Base-by-base conservation (phyloP, 768 basidiomycete species). In the Holtermanniella nyarrowii region DNA sequence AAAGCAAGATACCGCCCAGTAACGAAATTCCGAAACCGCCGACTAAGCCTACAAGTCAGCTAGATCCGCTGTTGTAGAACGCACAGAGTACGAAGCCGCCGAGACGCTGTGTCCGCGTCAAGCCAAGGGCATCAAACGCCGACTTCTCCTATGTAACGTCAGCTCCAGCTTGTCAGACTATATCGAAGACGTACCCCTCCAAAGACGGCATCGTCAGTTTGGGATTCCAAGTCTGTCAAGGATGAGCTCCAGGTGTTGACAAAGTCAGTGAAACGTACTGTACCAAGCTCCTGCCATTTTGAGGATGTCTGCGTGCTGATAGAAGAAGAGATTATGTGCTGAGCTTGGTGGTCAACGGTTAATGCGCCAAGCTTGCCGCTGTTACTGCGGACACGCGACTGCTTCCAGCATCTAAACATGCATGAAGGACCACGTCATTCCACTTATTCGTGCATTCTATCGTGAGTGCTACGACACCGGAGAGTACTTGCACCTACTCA, bases 51-150 rank as follows among this genome's bases (percentile, higher is more conserved):
- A 40, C n/a, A 40, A 21, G 42, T 51, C 47, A 56, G 49, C 46
- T 16, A 39, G 22, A 22, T 25, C n/a, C 37, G 26, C 42, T 41
- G n/a, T 13, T 48, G 16, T 13, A 5, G 13, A 69, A 82, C 70
- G 66, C 84, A 89, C 89, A 91, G 45, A 77, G 84, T 48, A 77
- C 71, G 65, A 95, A 93, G 11, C 90, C 89, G 72, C 89, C 90
- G 55, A 95, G 72, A 46, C 89, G 74, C 60, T 88, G 83, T 16
- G 78, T 86, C 58, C 82, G 77, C 31, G 88, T 84, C 49, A 93
- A 75, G 2, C 82, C 82, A 11, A 95, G 76, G 53, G 81, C 82
- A 52, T 77, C 78, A 77, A 88, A 93, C 5, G 89, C 88, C 12
- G 88, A 84, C 62, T 89, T 86, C 23, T 87, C 84, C 73, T 91